These are phyloP conservation scores for Chrysoporthe puriensis DNA, from an alignment of 2,329 filamentous ascomycete genomes.

Conservation along the genomic window DNA sequence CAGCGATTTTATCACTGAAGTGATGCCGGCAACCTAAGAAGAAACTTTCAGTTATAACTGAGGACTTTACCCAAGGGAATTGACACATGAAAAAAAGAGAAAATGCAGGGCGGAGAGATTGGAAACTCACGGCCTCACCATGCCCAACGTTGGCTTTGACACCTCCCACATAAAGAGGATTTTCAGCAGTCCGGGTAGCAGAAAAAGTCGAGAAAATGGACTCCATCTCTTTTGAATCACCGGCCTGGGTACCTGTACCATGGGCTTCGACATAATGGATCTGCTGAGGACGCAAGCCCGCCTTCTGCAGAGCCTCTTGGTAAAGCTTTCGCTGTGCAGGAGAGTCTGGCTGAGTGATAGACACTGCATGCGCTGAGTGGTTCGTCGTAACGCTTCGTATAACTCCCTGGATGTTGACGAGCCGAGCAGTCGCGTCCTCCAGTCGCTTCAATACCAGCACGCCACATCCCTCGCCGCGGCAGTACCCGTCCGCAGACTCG, in stretches of 20 bases:
- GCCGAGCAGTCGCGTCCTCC: conserved; percentile 48
- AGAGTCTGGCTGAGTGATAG: neutral
- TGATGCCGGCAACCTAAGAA: conserved; percentile 1
- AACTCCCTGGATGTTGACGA: conserved; percentile 47
- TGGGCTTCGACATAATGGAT: conserved; percentile 12
- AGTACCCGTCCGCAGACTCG: conserved; percentile 50
- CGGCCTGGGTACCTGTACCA: conserved; percentile 8
- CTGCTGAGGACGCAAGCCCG: neutral
- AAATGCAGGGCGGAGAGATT: neutral
- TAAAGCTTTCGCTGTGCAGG: neutral
- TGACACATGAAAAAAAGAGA: too few species aligned
- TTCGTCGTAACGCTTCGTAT: conserved; percentile 44
- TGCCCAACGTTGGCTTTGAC: neutral
- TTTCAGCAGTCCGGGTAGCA: neutral
- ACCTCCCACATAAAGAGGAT: conserved; percentile 12
- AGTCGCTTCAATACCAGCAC: conserved; percentile 52
- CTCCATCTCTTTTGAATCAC: conserved; percentile 7
- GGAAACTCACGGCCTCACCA: conserved; percentile 13
- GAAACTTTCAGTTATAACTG: neutral
- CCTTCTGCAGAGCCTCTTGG: neutral
- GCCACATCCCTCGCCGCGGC: conserved; percentile 51
- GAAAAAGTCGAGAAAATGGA: neutral
- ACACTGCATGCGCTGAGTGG: conserved; percentile 31
- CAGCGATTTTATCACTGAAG: conserved; percentile 6
- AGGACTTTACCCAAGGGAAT: neutral